Evolutionary conservation across 805 yeast genomes (phyloP).

Genomic region (Limtongozyma cylindracea): DNA sequence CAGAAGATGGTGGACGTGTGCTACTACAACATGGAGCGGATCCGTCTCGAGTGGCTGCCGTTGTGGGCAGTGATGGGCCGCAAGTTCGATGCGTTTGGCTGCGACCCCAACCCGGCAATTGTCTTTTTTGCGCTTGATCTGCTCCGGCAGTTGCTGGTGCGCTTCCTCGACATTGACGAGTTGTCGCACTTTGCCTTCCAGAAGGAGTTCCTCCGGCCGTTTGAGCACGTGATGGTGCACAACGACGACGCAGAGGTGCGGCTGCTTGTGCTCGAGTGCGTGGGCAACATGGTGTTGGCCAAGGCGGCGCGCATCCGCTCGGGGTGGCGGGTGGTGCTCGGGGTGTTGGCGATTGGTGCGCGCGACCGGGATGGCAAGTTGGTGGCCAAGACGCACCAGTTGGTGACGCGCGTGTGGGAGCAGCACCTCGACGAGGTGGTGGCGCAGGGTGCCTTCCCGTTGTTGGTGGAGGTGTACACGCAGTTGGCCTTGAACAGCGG

Average conservation of each 20-base stretch:
- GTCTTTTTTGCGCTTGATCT: conserved; percentile 87
- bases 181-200: conserved; percentile 90
- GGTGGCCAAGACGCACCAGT: conserved; percentile 36
- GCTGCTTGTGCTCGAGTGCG: conserved; percentile 76
- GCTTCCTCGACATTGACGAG: conserved; percentile 86
- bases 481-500: conserved; percentile 65
- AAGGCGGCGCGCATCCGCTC: conserved; percentile 57
- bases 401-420: conserved; percentile 33
- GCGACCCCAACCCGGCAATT: conserved; percentile 50
- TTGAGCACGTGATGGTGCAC: conserved; percentile 50
- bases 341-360: conserved; percentile 55
- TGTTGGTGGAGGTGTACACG: conserved; percentile 51
- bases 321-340: conserved; percentile 86
- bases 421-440: conserved; percentile 38
- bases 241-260: conserved; percentile 47
- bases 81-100: conserved; percentile 66
- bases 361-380: conserved; percentile 26
- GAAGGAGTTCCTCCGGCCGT: conserved; percentile 79
- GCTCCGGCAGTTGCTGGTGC: conserved; percentile 71
- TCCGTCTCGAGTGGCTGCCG: conserved; percentile 89
- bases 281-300: conserved; percentile 61
- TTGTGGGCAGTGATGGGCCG: conserved; percentile 88
- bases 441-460: conserved; percentile 40
- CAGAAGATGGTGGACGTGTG: conserved; percentile 95
- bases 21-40: conserved; percentile 91